Base-by-base conservation (phyloP, 2,329 filamentous ascomycete species). In the Xylariales sp. region DNA sequence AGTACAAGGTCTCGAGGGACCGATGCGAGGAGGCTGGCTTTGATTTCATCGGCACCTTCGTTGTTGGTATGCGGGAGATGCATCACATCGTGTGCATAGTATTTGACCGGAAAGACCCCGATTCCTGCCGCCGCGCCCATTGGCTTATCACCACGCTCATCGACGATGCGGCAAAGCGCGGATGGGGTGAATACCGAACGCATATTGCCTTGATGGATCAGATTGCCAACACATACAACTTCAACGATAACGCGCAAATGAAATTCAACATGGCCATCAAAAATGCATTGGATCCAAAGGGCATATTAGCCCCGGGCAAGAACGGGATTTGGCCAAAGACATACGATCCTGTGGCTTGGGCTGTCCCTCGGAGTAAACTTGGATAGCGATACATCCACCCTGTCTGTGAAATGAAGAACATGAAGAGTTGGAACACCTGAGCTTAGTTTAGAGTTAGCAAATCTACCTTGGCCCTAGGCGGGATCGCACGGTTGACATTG, bases 121-220 rank as follows among this genome's bases (percentile, higher is more conserved):
- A 41, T 38, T 45, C 44, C 12, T 48, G 54, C 10, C 14, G 32
- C 16, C 30, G 2, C 3, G 25, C 32, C 18, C 36, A 38, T 2
- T 31, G 32, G 4, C 19, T 38, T 27, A 38, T 38, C 17, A 17
- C 20, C 3, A 32, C 19, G 13, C 15, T 38, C 4, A 38, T 38
- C 14, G 19, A 24, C 2, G 36, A 31, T 21, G 62, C 60, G 10
- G 63, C 63, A 2, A 53, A 46, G 4, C 50, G 53, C 7, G 64
- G 64, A 3, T 68, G 62, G 41, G 64, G 65, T 33, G 66, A 69
- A 44, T 69, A 69, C 50, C 53, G 66, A 12, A 67, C 66, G 5
- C 66, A 69, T 43, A 47, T 70, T 10, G 61, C 56, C 15, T 41
- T 67, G n/a, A 67, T 66, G 64, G 64, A 69, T 42, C 62, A 68